Evolutionary conservation across 75 land plant genomes (phyloP), one percentile per base, ranked within the genome.

Genomic region (Azolla pinnata): DNA sequence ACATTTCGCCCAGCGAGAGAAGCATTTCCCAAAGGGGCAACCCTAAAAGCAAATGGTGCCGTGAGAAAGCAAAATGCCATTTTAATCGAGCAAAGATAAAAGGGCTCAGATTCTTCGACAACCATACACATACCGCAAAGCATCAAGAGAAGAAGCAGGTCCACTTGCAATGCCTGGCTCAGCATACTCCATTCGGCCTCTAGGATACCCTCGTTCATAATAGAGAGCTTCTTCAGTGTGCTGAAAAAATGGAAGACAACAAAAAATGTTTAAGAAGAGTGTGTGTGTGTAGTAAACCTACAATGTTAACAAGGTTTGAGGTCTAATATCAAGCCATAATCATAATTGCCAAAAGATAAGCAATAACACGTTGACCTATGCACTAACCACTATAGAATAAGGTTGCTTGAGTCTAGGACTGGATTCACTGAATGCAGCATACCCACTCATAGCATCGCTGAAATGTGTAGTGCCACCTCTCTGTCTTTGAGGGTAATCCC

Each of bases 141-240:
- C 29, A 23, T 52, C 54, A 4, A 24, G 24, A 52, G 9, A 27
- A 2, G 21, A 4, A 4, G 49, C 14, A 46, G 49, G 49, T 2
- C 21, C 49, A 52, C 54, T 35, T 5, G 40, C 5, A 35, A 12
- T 12, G 12, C 40, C 40, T 12, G 12, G 5, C 5, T 35, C 40
- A 35, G 40, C 29, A 52, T 52, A 52, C 2, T 52, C 54, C 10
- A 52, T 29, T 23, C 54, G 2, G 1, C 29, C 54, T 52, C 54
- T 52, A 12, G 54, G 54, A 27, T 52, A 52, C 3, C 54, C 28
- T 24, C 54, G 27, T 24, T 24, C 54, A 52, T 52, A 52, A 52
- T 52, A 52, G 5, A 29, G 29, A 52, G 54, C 54, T 52, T 52
- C 54, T 25, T 52, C 54, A 23, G 24, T 29, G 29, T 52, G 24